These are phyloP conservation scores for Dryadomyces quercivorus DNA, from an alignment of 2,329 filamentous ascomycete genomes.

Conservation along the genomic window DNA sequence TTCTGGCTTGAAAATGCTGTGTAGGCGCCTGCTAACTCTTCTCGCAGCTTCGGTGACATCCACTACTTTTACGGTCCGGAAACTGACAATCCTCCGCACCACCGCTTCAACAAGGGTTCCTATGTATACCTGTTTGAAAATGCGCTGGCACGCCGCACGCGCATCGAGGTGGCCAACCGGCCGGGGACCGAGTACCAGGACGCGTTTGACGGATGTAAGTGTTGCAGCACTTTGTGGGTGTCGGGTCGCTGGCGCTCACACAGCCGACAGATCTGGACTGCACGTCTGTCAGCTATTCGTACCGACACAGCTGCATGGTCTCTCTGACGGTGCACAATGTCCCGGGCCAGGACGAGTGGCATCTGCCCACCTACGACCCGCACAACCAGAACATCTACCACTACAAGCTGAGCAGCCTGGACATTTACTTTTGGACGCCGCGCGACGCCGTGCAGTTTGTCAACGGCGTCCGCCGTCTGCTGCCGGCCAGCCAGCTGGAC, in stretches of 20 bases:
- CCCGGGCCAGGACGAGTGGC: constrained; percentile 51
- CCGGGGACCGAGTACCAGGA: constrained; percentile 66
- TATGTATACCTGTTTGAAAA: constrained; percentile 75
- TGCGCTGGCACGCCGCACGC: constrained; percentile 50
- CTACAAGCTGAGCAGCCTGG: constrained; percentile 63
- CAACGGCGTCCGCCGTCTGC: constrained; percentile 51
- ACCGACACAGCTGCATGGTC: constrained; percentile 61
- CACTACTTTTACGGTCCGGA: constrained; percentile 70
- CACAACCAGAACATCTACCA: constrained; percentile 67
- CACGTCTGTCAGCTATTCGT: constrained; percentile 54
- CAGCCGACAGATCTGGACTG: constrained; percentile 46
- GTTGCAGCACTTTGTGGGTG: background rate
- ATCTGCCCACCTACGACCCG: constrained; percentile 60
- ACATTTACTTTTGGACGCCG: constrained; percentile 70
- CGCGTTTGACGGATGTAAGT: constrained; percentile 64
- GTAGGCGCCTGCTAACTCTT: background rate
- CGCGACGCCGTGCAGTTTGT: constrained; percentile 60
- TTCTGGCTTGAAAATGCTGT: background rate
- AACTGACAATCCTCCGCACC: constrained; percentile 55
- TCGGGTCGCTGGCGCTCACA: background rate
- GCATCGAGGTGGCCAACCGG: constrained; percentile 65
- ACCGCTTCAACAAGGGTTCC: constrained; percentile 68
- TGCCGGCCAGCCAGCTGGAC: constrained; percentile 48
- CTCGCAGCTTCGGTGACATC: constrained; percentile 57
- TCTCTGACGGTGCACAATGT: constrained; percentile 50